Percentiles rank a stretch among this genome's conserved stretches.
Conservation (phyloP, 306 rosid species). For the Echinosophora koreensis region DNA sequence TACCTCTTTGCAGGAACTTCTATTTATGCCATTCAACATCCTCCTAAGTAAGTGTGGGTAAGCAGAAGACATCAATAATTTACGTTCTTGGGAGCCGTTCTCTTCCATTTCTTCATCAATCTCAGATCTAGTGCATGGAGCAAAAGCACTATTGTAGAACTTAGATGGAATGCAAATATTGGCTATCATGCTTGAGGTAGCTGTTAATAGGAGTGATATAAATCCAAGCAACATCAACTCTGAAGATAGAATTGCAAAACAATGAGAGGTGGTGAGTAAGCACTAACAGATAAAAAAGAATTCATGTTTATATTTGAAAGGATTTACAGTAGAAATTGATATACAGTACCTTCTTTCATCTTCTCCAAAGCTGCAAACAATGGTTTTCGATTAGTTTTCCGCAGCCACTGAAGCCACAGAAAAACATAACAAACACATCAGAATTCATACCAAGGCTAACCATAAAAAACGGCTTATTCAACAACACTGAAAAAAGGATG, state of each 20-base stretch:
- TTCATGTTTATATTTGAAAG: conserved; percentile 27
- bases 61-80: conserved; percentile 62
- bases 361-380: conserved; percentile 95
- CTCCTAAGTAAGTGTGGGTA: conserved; percentile 64
- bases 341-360: conserved; percentile 90
- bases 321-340: conserved; percentile 8
- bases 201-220: conserved; percentile 94
- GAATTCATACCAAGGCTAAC: conserved; percentile 37
- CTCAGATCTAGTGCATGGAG: conserved; percentile 83
- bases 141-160: conserved; percentile 77
- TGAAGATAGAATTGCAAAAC: conserved; percentile 54
- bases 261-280: conserved; percentile 22
- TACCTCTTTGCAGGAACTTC: conserved; percentile 80
- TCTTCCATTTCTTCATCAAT: conserved; percentile 68
- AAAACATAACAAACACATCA: conserved; percentile 20
- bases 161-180: conserved; percentile 89
- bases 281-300: conserved; percentile 15
- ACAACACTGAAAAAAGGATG: neutral
- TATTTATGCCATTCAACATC: conserved; percentile 60
- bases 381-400: conserved; percentile 89
- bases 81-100: conserved; percentile 62
- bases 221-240: conserved; percentile 99
- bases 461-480: conserved; percentile 8
- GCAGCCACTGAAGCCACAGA: conserved; percentile 76
- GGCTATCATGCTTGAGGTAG: conserved; percentile 89